phyloP scores from a whole-genome alignment of 1,284 basidiomycete species.

The Leccinum subfulvum region DNA sequence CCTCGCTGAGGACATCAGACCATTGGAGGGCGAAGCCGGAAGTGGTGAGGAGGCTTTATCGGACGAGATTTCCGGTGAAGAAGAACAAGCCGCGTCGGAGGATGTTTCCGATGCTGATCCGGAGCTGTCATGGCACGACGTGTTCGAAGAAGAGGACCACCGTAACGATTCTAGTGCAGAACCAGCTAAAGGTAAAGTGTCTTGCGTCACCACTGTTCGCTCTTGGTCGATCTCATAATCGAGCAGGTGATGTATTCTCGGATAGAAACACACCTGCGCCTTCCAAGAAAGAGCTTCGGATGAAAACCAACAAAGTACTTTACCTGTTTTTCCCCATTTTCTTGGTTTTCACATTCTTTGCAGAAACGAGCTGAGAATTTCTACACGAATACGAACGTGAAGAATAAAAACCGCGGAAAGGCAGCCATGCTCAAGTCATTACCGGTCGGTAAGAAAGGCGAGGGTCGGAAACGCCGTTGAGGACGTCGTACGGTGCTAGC shows the following conservation, averaged over 20 bases:
- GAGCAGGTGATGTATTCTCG: conserved; percentile 28
- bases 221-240: conserved; percentile 6
- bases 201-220: neutral
- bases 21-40: conserved; percentile 50
- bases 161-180: conserved; percentile 27
- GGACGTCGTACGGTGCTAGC: conserved; percentile 5
- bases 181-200: conserved; percentile 26
- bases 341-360: conserved; percentile 14
- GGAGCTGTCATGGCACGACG: conserved; percentile 65
- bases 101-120: conserved; percentile 37
- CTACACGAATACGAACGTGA: conserved; percentile 84
- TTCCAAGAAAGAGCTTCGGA: conserved; percentile 65
- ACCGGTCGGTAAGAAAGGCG: conserved; percentile 47
- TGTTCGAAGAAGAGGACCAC: conserved; percentile 48
- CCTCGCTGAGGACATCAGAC: conserved; percentile 67
- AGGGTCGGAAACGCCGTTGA: conserved; percentile 39
- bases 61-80: conserved; percentile 31
- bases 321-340: conserved; percentile 2
- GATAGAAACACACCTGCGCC: conserved; percentile 36
- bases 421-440: conserved; percentile 55
- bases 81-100: conserved; percentile 32
- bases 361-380: conserved; percentile 91
- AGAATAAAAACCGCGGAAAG: conserved; percentile 79
- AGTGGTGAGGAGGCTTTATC: conserved; percentile 30
- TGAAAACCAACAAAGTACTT: conserved; percentile 85